Conservation (phyloP, 495 filamentous ascomycete species). For the Cercophora scortea region DNA sequence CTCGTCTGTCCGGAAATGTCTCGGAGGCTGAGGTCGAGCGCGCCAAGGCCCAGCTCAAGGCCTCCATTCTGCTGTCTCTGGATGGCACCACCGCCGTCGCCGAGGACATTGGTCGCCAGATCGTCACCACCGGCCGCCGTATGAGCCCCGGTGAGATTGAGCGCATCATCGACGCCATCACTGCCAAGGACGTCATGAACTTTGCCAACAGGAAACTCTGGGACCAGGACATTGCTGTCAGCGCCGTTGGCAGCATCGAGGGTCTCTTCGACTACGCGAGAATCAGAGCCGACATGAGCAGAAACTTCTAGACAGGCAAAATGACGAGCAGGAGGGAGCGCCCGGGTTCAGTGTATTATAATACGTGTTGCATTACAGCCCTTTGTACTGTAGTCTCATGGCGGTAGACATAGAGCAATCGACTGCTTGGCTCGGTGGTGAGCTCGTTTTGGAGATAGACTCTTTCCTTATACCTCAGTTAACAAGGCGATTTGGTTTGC, state of each 20-base stretch:
- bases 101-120: conserved; percentile 97
- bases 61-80: conserved; percentile 90
- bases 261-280: conserved; percentile 84
- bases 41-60: conserved; percentile 98
- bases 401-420: conserved; percentile 31
- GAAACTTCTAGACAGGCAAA: conserved; percentile 48
- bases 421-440: conserved; percentile 14
- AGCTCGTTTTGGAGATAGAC: too few relatives aligned
- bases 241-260: conserved; percentile 87
- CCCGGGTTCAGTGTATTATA: conserved; percentile 30
- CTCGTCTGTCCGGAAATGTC: conserved; percentile 79
- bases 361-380: conserved; percentile 23
- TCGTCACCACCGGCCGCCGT: conserved; percentile 91
- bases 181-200: conserved; percentile 93
- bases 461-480: too few relatives aligned
- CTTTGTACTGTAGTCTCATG: conserved; percentile 25
- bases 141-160: conserved; percentile 92
- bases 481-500: too few relatives aligned
- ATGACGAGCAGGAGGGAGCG: not conserved
- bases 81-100: conserved; percentile 96
- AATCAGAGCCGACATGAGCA: conserved; percentile 81
- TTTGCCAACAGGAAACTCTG: conserved; percentile 88
- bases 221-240: conserved; percentile 94
- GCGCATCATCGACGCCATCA: conserved; percentile 74
- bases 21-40: conserved; percentile 89